These are phyloP conservation scores for Candida xiaguanensis DNA, from an alignment of 805 yeast genomes.

Conservation along the genomic window DNA sequence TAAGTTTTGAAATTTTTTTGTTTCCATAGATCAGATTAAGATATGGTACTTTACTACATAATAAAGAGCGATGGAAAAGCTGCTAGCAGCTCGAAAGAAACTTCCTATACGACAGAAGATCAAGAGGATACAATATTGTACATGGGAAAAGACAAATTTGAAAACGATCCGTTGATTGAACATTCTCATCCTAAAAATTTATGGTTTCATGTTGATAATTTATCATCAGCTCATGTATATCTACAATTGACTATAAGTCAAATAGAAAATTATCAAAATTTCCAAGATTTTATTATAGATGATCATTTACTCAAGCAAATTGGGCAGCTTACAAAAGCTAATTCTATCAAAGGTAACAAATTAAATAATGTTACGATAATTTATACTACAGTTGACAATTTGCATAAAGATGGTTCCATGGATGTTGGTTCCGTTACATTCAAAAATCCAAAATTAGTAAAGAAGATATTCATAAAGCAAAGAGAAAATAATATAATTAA, in stretches of 20 bases:
- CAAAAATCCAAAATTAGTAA: slow-evolving; percentile 53
- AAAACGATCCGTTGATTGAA: slow-evolving; percentile 52
- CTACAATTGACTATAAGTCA: slow-evolving; percentile 48
- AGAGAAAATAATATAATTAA: slow-evolving; percentile 60
- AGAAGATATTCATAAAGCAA: slow-evolving; percentile 48
- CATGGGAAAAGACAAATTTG: slow-evolving; percentile 74
- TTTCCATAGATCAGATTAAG: no score
- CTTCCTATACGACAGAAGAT: no score
- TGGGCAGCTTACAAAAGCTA: slow-evolving; percentile 72
- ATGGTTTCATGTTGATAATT: slow-evolving; percentile 81
- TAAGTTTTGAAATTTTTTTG: no score
- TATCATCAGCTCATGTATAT: slow-evolving; percentile 76
- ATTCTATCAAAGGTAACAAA: slow-evolving; percentile 74
- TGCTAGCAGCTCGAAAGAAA: no score
- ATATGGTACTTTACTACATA: no score
- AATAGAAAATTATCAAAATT: slow-evolving; percentile 33
- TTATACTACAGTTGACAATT: slow-evolving; percentile 71
- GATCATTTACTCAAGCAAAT: slow-evolving; percentile 44
- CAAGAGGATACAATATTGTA: slow-evolving; percentile 36
- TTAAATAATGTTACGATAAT: slow-evolving; percentile 61
- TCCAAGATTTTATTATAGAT: slow-evolving; percentile 40
- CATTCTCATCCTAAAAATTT: slow-evolving; percentile 62
- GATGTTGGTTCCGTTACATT: slow-evolving; percentile 77
- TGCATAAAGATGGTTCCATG: slow-evolving; percentile 66
- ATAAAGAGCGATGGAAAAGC: no score